Conservation (phyloP, 2,329 filamentous ascomycete genomes). For the Ceratocystis harringtonii region DNA sequence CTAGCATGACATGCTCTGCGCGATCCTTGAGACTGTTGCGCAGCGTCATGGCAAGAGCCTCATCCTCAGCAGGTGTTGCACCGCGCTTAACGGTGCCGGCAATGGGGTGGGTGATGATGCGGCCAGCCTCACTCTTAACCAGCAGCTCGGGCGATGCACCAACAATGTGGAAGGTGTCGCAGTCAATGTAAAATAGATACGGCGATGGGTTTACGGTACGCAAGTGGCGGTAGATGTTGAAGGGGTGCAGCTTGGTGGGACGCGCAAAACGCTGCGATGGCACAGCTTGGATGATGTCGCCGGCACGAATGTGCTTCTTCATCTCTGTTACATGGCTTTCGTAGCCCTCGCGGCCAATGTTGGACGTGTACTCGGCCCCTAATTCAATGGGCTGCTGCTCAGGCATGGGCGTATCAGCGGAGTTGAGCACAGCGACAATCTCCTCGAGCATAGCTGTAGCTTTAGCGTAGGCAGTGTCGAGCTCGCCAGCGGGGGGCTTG, state of each 20-base stretch:
- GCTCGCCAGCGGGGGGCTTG: conserved; percentile 35
- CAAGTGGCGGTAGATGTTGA: conserved; percentile 93
- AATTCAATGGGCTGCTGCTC: conserved; percentile 57
- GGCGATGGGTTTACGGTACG: conserved; percentile 96
- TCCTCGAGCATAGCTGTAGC: conserved; percentile 49
- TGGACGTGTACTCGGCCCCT: conserved; percentile 72
- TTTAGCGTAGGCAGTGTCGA: conserved; percentile 44
- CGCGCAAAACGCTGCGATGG: conserved; percentile 86
- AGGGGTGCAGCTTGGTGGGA: conserved; percentile 81
- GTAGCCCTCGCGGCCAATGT: conserved; percentile 79
- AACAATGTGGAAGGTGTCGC: conserved; percentile 82
- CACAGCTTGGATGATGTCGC: conserved; percentile 95
- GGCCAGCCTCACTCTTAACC: conserved; percentile 73
- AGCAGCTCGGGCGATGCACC: conserved; percentile 90
- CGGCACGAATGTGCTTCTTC: conserved; percentile 79
- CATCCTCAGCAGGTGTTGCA: conserved; percentile 65
- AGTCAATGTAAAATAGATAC: conserved; percentile 93
- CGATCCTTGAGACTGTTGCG: conserved; percentile 75
- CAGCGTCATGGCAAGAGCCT: conserved; percentile 60
- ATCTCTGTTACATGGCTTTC: conserved; percentile 73
- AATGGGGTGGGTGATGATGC: conserved; percentile 92
- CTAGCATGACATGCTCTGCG: conserved; percentile 93
- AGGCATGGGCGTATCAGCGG: conserved; percentile 62
- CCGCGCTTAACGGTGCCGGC: conserved; percentile 89
- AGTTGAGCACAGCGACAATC: conserved; percentile 56